A percentile compares a stretch with the other conserved stretches of the same genome.
phyloP scores from a whole-genome alignment of 2,329 filamentous ascomycete genomes.

The Ophiostoma ips region DNA sequence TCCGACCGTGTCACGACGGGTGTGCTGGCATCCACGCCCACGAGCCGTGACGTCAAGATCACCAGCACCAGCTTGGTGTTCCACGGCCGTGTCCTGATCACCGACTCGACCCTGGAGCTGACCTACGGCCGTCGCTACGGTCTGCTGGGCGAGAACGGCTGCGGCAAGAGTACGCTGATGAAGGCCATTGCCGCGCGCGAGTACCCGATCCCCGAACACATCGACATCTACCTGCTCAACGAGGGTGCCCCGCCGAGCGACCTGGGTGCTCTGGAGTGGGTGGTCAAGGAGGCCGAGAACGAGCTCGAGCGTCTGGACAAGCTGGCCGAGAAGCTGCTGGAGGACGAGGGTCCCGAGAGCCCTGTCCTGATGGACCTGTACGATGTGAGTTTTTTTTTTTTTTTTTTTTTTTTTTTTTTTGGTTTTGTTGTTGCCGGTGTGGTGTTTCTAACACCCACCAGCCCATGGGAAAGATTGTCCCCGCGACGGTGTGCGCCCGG shows the following conservation, averaged over 20 bases:
- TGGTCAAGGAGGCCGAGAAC: slow-evolving; percentile 83
- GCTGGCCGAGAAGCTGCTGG: slow-evolving; percentile 77
- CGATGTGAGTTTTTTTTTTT: too few species aligned
- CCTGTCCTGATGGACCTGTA: slow-evolving; percentile 87
- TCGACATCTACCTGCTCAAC: slow-evolving; percentile 97
- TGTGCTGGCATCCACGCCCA: slow-evolving; percentile 72
- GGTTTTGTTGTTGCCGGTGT: not conserved
- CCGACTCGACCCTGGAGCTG: slow-evolving; percentile 84
- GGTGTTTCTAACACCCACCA: too few species aligned
- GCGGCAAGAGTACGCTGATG: slow-evolving; percentile 94
- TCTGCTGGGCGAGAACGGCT: slow-evolving; percentile 95
- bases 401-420: slow-evolving; percentile 21
- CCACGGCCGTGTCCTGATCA: slow-evolving; percentile 93
- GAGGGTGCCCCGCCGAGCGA: slow-evolving; percentile 86
- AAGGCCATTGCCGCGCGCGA: slow-evolving; percentile 91
- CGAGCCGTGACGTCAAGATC: slow-evolving; percentile 94
- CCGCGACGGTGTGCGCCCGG: too few species aligned
- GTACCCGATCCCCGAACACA: slow-evolving; percentile 86
- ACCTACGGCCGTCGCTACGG: slow-evolving; percentile 89
- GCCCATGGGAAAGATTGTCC: too few species aligned
- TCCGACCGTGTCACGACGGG: slow-evolving; percentile 97
- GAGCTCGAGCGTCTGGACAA: slow-evolving; percentile 85
- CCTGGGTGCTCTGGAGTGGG: slow-evolving; percentile 89
- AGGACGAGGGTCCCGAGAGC: slow-evolving; percentile 83
- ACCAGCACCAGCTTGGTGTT: slow-evolving; percentile 87